phyloP scores from a whole-genome alignment of 1,139 yeast species.

The Pichia sp. region DNA sequence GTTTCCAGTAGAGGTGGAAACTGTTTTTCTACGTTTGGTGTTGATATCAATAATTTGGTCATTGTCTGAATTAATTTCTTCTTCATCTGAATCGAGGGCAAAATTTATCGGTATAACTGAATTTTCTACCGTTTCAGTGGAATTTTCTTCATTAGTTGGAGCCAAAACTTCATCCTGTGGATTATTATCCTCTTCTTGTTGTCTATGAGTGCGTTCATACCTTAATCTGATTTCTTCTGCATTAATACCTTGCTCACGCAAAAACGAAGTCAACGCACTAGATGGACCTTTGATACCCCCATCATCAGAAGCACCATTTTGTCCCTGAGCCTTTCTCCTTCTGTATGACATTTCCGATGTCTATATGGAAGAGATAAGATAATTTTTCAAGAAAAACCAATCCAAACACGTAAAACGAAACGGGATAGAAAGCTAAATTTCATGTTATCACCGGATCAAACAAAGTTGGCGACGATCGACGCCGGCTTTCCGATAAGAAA shows the following conservation, averaged over 20 bases:
- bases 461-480: neutral
- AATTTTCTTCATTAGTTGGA: constrained; percentile 2
- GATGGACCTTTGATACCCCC: constrained; percentile 66
- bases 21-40: neutral
- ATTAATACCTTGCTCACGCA: constrained; percentile 78
- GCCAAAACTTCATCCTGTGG: neutral
- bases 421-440: neutral
- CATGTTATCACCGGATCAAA: neutral
- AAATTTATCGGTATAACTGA: constrained; percentile 4
- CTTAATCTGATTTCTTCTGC: constrained; percentile 72
- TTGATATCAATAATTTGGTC: constrained; percentile 30
- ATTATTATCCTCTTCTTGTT: constrained; percentile 9
- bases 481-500: neutral
- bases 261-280: constrained; percentile 71
- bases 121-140: neutral
- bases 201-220: constrained; percentile 36
- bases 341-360: constrained; percentile 20
- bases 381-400: neutral
- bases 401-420: neutral
- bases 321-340: constrained; percentile 5
- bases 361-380: neutral
- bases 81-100: constrained; percentile 26
- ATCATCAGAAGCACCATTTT: neutral
- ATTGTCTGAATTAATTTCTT: constrained; percentile 36
- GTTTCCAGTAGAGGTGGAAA: constrained; percentile 28